Percentiles rank a stretch among this genome's conserved stretches.
Conservation (phyloP, 257 asterid genomes). For the Plectranthus barbatus region DNA sequence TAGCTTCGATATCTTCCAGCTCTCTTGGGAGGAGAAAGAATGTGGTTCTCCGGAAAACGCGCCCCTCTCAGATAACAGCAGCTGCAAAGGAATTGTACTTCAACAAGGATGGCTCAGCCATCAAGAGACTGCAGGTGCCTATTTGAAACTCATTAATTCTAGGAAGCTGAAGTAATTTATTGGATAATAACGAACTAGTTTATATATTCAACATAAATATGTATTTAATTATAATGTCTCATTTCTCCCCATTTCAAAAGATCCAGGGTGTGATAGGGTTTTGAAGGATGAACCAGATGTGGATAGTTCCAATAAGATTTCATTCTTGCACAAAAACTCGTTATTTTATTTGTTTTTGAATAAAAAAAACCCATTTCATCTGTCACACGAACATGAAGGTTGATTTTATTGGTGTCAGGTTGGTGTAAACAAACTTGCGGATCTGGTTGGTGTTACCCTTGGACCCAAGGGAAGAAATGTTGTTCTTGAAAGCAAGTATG, state of each 20-base stretch:
- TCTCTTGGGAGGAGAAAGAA: constrained; percentile 52
- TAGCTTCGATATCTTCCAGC: constrained; percentile 50
- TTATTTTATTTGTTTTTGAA: no score
- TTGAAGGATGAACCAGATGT: no score
- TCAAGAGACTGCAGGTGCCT: constrained; percentile 71
- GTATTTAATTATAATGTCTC: no score
- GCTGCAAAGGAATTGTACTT: constrained; percentile 84
- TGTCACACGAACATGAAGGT: no score
- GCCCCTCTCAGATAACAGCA: constrained; percentile 49
- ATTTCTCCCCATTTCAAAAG: no score
- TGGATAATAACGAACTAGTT: no score
- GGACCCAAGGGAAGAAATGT: constrained; percentile 99
- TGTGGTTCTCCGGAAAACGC: constrained; percentile 30
- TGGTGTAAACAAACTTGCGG: constrained; percentile 93
- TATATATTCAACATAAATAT: no score
- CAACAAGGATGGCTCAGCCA: constrained; percentile 96
- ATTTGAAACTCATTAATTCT: constrained; percentile 1
- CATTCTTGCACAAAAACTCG: no score
- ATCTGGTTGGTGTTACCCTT: constrained; percentile 90
- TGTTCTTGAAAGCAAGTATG: constrained; percentile 94
- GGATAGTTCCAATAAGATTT: no score
- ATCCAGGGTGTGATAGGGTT: no score
- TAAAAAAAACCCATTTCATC: no score
- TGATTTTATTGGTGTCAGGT: constrained; percentile 31
- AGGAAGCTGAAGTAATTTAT: not conserved